Evolutionary conservation across 1,139 yeast genomes (phyloP).

Genomic region (Taphrina sp.): DNA sequence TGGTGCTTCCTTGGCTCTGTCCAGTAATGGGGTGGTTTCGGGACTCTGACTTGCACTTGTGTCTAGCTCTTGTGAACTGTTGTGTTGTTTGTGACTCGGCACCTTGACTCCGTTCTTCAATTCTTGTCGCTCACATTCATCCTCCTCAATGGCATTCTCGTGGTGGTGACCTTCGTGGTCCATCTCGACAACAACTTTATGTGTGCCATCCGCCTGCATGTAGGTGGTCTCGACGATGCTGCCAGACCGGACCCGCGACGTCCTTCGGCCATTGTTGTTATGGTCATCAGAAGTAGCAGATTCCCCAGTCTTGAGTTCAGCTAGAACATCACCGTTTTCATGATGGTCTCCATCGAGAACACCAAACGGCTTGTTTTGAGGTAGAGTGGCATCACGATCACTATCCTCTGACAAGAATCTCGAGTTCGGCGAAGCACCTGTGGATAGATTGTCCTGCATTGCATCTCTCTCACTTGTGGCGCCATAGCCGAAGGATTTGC

Average conservation of each 20-base stretch:
- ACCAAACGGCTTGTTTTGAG: slow-evolving; percentile 1
- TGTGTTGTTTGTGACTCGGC: background rate
- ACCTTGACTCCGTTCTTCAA: slow-evolving; percentile 19
- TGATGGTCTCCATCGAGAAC: background rate
- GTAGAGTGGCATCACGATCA: background rate
- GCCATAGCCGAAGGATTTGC: slow-evolving; percentile 14
- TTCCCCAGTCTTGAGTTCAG: background rate
- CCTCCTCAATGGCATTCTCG: slow-evolving; percentile 24
- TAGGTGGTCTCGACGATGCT: slow-evolving; percentile 28
- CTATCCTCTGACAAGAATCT: background rate
- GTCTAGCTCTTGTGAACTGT: background rate
- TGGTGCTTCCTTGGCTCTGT: background rate
- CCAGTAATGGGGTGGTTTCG: slow-evolving; percentile 11
- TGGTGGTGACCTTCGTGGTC: slow-evolving; percentile 16
- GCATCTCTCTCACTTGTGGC: slow-evolving; percentile 18
- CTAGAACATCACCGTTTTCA: background rate
- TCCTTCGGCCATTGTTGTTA: background rate
- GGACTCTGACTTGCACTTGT: slow-evolving; percentile 19
- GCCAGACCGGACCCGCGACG: slow-evolving; percentile 25
- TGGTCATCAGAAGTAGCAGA: background rate
- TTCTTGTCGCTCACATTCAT: slow-evolving; percentile 3
- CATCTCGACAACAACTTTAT: slow-evolving; percentile 28
- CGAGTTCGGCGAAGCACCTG: background rate
- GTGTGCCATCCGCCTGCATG: slow-evolving; percentile 24
- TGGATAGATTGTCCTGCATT: slow-evolving; percentile 27